A percentile compares a stretch with the other conserved stretches of the same genome.
Evolutionary conservation across 345 rosid genomes (phyloP).

Genomic region (Orychophragmus violaceus): DNA sequence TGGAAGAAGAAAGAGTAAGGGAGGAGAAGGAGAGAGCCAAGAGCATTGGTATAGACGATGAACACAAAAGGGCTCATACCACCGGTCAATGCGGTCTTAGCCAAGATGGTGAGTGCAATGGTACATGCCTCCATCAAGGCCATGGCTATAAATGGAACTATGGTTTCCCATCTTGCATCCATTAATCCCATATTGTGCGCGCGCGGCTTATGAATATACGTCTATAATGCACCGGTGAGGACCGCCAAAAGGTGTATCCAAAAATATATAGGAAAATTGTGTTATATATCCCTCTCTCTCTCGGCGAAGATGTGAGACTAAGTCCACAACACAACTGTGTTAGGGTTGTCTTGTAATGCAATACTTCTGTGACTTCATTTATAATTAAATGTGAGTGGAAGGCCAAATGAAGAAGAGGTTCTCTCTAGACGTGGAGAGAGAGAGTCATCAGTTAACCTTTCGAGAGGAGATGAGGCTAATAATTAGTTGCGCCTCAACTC

Average conservation of each 20-base stretch:
- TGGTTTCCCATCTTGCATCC: conserved; percentile 31
- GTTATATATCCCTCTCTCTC: not conserved
- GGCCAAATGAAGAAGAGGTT: conserved; percentile 21
- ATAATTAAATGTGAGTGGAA: conserved; percentile 11
- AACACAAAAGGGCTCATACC: conserved; percentile 84
- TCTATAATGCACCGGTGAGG: not conserved
- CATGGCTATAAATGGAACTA: conserved; percentile 48
- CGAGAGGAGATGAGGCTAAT: conserved; percentile 22
- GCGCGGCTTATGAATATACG: not conserved
- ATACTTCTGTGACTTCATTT: not conserved
- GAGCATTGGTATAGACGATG: conserved; percentile 55
- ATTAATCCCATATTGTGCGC: conserved; percentile 13
- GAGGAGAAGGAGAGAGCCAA: conserved; percentile 51
- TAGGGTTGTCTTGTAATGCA: conserved; percentile 21
- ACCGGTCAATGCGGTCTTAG: conserved; percentile 47
- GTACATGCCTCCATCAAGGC: conserved; percentile 63
- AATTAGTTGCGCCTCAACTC: conserved; percentile 12
- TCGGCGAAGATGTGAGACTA: conserved; percentile 17
- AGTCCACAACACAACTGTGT: conserved; percentile 23
- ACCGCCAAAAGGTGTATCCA: not conserved
- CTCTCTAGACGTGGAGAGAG: conserved; percentile 23
- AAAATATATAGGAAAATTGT: not conserved
- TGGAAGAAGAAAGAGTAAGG: conserved; percentile 63
- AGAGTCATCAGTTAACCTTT: conserved; percentile 26
- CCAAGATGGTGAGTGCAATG: conserved; percentile 61